Evolutionary conservation across 2,329 filamentous ascomycete species (phyloP).

Genomic region (Curvularia eragrostidis): DNA sequence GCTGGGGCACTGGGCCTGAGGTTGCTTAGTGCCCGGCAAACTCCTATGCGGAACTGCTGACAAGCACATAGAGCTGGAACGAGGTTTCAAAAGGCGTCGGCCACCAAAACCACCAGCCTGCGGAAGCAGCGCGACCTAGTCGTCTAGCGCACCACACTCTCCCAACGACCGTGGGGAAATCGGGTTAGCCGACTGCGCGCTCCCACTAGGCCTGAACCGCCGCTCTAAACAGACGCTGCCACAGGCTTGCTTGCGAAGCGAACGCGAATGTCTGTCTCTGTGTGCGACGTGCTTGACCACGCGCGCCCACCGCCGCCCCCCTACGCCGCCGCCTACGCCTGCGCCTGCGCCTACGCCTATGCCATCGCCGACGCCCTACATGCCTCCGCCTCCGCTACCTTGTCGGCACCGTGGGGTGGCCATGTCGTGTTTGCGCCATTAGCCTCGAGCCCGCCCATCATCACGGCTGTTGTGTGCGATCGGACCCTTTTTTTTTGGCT

Average conservation of each 20-base stretch:
- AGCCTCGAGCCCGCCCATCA: conserved; percentile 5
- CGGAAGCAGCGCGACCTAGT: conserved; percentile 42
- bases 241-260: conserved; percentile 27
- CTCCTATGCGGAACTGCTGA: conserved; percentile 39
- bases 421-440: conserved; percentile 5
- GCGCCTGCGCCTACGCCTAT: no score
- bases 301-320: conserved; percentile 3
- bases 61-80: conserved; percentile 41
- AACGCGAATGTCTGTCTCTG: conserved; percentile 27
- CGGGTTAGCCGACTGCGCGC: conserved; percentile 37
- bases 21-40: conserved; percentile 36
- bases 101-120: conserved; percentile 41
- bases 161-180: conserved; percentile 44
- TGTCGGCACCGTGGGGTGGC: background rate
- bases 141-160: conserved; percentile 41
- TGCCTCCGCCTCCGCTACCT: conserved; percentile 5
- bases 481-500: conserved; percentile 14
- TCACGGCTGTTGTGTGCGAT: conserved; percentile 13
- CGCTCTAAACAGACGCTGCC: conserved; percentile 36
- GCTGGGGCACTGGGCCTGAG: conserved; percentile 31
- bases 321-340: no score
- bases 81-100: conserved; percentile 41
- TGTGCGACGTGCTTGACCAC: conserved; percentile 12
- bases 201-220: conserved; percentile 40
- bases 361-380: no score